Conservation (phyloP, 2,329 filamentous ascomycete species). For the Trematosphaeria pertusa region DNA sequence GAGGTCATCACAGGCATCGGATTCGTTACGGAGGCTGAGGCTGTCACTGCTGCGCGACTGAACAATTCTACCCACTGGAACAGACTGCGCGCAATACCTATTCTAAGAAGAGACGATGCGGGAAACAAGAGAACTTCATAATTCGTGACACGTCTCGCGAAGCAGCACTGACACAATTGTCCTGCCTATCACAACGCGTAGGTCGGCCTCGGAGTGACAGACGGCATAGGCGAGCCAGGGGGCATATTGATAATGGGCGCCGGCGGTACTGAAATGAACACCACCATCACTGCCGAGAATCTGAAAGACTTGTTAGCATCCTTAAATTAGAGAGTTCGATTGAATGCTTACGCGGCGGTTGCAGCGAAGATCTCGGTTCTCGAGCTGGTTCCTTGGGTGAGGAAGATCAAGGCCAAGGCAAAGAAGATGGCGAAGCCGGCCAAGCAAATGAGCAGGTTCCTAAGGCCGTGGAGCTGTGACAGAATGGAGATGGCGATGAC, state of each 20-base stretch:
- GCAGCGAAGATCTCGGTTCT: slow-evolving; percentile 15
- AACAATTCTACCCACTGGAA: too few species aligned
- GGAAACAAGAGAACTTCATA: too few species aligned
- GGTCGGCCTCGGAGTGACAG: background rate
- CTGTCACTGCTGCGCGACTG: too few species aligned
- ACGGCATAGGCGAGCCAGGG: background rate
- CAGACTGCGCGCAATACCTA: too few species aligned
- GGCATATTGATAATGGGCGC: slow-evolving; percentile 3
- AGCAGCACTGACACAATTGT: too few species aligned
- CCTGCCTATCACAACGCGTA: too few species aligned
- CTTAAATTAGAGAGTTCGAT: background rate
- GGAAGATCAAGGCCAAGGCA: slow-evolving; percentile 10
- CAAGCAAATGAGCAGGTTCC: slow-evolving; percentile 11
- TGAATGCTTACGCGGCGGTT: slow-evolving; percentile 15
- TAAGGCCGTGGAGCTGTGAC: slow-evolving; percentile 14
- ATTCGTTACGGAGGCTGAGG: too few species aligned
- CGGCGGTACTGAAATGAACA: slow-evolving; percentile 16
- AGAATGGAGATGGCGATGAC: slow-evolving; percentile 17
- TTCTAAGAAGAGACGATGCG: too few species aligned
- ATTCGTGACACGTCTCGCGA: too few species aligned
- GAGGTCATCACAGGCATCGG: too few species aligned
- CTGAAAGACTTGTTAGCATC: slow-evolving; percentile 5
- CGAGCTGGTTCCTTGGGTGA: slow-evolving; percentile 11
- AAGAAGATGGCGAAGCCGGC: slow-evolving; percentile 17
- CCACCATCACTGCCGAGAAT: slow-evolving; percentile 19